Evolutionary conservation across 805 yeast genomes (phyloP), one percentile per base, ranked within the genome.

Genomic region (Kregervanrija delftensis): DNA sequence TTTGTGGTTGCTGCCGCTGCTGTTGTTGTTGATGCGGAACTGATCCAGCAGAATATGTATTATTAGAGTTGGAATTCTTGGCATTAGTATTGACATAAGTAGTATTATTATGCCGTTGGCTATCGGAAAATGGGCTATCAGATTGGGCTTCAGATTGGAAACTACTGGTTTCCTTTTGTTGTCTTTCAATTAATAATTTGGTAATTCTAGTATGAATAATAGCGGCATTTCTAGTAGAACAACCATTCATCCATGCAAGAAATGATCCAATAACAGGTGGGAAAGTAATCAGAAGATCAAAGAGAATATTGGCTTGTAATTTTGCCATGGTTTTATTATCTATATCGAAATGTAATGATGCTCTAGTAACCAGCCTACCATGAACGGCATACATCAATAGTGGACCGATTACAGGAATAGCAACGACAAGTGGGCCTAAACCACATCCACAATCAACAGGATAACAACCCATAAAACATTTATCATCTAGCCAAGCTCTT

Each of bases 181-280:
- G 55, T 33, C 61, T 41, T 12, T 37, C 40, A 1, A 53, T 9
- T 5, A 58, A 45, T 41, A 41, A 44, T 38, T 54, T 60, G 2
- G 52, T 44, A 1, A 54, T 53, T 17, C 52, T 41, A 0, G 72
- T 76, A 59, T 86, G 88, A 8, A 89, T 72, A 54, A 87, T 56
- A 0, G 91, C 90, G 0, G 96, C 95, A 61, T 91, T 90, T 56
- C 96, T 70, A 0, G 96, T 86, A 8, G 95, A 86, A 58, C 96
- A 86, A 2, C 81, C 86, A 57, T 87, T 77, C 61, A 90, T 48
- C 91, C 96, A 90, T 11, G 86, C 67, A 44, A 89, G 74, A 33
- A 89, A 64, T 2, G 81, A 70, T 1, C 98, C 98, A 32, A 91
- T 61, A 4, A 89, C 52, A 0, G 98, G 98, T 0, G 91, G 82